These are phyloP conservation scores for Lasiosphaeria hispida DNA, from an alignment of 495 filamentous ascomycete species.

Conservation along the genomic window DNA sequence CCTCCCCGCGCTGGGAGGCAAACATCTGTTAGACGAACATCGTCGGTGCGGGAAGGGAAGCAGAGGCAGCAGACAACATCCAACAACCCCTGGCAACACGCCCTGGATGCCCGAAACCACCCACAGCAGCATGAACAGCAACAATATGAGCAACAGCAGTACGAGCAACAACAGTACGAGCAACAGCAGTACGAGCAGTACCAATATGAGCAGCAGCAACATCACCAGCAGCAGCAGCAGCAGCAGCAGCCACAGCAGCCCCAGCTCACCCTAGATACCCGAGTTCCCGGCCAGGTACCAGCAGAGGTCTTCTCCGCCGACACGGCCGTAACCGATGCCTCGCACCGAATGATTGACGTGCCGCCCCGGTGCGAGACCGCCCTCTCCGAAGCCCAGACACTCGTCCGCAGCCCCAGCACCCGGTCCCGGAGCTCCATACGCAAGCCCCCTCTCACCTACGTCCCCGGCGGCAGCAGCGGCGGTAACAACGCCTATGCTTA, in stretches of 20 bases:
- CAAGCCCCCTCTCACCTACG: constrained; percentile 41
- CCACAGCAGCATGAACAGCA: constrained; percentile 7
- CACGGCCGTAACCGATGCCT: constrained; percentile 8
- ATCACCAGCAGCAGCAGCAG: constrained; percentile 14
- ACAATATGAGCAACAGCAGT: constrained; percentile 7
- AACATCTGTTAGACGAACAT: constrained; percentile 33
- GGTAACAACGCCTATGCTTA: constrained; percentile 15
- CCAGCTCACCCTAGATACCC: constrained; percentile 22
- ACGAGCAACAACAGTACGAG: background rate
- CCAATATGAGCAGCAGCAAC: constrained; percentile 11
- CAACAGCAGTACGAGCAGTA: constrained; percentile 11
- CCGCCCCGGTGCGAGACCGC: constrained; percentile 46
- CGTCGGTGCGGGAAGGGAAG: constrained; percentile 37
- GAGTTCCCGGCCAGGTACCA: constrained; percentile 21
- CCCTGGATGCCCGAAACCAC: constrained; percentile 23
- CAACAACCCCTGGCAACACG: constrained; percentile 35
- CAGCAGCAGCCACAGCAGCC: constrained; percentile 12
- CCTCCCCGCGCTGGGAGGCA: constrained; percentile 34
- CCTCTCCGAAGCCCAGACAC: constrained; percentile 50
- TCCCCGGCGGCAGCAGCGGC: constrained; percentile 20
- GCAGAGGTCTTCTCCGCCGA: constrained; percentile 26
- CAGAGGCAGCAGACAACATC: constrained; percentile 23
- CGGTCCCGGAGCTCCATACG: constrained; percentile 48
- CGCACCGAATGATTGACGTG: constrained; percentile 26
- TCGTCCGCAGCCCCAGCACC: constrained; percentile 47